Conservation (phyloP, 192 early-diverging fungal species). For the Jimgerdemannia flammicorona region DNA sequence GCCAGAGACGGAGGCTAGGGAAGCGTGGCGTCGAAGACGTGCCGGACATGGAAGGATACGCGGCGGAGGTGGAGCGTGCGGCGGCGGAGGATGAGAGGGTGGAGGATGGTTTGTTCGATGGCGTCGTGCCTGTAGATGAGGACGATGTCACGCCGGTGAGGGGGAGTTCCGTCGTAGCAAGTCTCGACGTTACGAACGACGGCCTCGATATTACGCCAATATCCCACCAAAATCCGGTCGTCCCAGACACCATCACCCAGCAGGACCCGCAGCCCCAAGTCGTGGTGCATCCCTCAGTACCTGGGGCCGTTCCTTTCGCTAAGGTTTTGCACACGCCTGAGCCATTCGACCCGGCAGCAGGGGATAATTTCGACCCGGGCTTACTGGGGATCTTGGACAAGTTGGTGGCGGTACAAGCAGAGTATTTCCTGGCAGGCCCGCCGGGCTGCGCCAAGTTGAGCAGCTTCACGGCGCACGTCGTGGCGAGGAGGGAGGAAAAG, state of each 20-base stretch:
- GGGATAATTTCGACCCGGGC: conserved; percentile 1
- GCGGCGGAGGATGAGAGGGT: no score
- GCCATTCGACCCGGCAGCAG: not conserved
- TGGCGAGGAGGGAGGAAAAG: not conserved
- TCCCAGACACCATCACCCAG: no score
- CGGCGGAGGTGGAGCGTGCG: no score
- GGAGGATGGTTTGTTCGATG: not conserved
- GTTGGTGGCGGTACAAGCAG: conserved; percentile 17
- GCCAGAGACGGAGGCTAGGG: not conserved
- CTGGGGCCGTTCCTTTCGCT: no score
- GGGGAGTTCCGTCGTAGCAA: no score
- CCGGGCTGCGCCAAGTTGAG: conserved; percentile 31
- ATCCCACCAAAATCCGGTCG: no score
- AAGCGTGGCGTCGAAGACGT: not conserved
- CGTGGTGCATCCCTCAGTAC: no score
- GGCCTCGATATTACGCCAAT: no score
- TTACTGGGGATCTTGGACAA: not conserved
- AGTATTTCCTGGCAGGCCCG: conserved; percentile 28
- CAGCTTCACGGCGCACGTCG: conserved; percentile 14
- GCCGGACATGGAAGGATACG: no score
- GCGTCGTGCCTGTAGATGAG: not conserved
- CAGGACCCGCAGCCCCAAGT: no score
- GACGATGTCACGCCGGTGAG: conserved; percentile 1
- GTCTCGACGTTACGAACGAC: no score
- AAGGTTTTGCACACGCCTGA: no score